A percentile compares a stretch with the other conserved stretches of the same genome.
phyloP scores from a whole-genome alignment of 2,329 filamentous ascomycete genomes.

The Botrytis squamosa region DNA sequence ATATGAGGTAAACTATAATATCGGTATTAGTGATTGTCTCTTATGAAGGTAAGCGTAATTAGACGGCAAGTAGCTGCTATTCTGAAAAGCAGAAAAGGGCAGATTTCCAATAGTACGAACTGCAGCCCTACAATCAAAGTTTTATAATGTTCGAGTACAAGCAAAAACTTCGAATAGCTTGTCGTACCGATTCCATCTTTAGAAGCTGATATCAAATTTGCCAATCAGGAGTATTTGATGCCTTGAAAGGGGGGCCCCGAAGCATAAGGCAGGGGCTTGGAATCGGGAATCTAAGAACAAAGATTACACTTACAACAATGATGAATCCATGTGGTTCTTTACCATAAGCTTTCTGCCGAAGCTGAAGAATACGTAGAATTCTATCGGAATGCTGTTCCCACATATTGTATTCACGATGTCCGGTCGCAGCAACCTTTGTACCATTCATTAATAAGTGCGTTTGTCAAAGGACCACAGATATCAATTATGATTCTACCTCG shows the following conservation, averaged over 20 bases:
- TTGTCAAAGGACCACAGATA: constrained; percentile 8
- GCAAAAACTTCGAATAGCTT: background rate
- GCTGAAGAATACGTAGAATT: constrained; percentile 49
- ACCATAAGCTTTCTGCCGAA: constrained; percentile 47
- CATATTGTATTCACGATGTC: constrained; percentile 46
- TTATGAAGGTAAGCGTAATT: background rate
- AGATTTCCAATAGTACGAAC: background rate
- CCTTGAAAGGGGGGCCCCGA: background rate
- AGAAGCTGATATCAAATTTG: background rate
- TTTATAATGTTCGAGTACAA: background rate
- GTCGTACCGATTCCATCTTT: background rate
- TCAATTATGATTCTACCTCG: background rate
- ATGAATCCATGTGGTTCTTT: constrained; percentile 50
- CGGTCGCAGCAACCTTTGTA: constrained; percentile 45
- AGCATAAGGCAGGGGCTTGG: background rate
- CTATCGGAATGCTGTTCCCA: constrained; percentile 56
- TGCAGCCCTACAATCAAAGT: background rate
- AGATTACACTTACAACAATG: constrained; percentile 41
- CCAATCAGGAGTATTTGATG: background rate
- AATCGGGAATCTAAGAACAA: background rate
- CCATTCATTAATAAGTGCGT: constrained; percentile 30
- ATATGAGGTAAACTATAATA: constrained; percentile 46
- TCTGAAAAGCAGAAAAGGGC: background rate
- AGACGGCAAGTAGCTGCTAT: background rate
- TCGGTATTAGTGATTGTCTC: background rate